A percentile compares a stretch with the other conserved stretches of the same genome.
phyloP scores from a whole-genome alignment of 345 rosid genomes.

The Linum tenue region DNA sequence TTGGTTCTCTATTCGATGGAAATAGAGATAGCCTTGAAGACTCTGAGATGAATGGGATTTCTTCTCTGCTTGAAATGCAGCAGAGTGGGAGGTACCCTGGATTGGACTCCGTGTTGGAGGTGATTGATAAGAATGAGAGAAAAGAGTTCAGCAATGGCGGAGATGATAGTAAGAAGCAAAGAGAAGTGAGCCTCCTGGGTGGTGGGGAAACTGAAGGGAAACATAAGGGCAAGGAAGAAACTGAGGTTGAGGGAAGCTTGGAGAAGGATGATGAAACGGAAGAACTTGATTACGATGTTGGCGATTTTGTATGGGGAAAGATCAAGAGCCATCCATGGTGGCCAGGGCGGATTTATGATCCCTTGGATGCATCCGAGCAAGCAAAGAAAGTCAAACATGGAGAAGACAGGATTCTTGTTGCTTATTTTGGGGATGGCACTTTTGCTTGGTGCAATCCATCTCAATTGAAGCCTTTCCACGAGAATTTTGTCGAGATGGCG shows the following conservation, averaged over 20 bases:
- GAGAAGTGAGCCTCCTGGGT: background rate
- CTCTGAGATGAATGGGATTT: conserved; percentile 58
- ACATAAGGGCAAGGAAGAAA: background rate
- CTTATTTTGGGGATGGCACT: conserved; percentile 76
- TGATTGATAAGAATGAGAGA: conserved; percentile 22
- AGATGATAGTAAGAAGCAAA: conserved; percentile 1
- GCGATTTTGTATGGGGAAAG: conserved; percentile 96
- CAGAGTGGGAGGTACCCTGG: conserved; percentile 21
- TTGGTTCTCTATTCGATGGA: background rate
- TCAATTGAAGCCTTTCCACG: conserved; percentile 72
- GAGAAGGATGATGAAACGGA: conserved; percentile 14
- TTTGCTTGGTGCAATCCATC: conserved; percentile 86
- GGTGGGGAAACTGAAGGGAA: background rate
- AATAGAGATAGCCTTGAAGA: conserved; percentile 36
- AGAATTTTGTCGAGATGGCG: conserved; percentile 50
- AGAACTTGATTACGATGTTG: conserved; percentile 39
- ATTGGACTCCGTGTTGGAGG: conserved; percentile 30
- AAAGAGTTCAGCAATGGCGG: background rate
- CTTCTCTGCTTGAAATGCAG: conserved; percentile 53
- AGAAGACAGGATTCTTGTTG: conserved; percentile 57
- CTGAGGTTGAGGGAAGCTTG: background rate
- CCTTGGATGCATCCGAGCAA: conserved; percentile 59
- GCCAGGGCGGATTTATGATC: conserved; percentile 88
- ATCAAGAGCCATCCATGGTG: conserved; percentile 94
- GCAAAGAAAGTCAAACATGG: conserved; percentile 46